phyloP scores from a whole-genome alignment of 2,329 filamentous ascomycete genomes.

The Trichoderma cornu-damae region DNA sequence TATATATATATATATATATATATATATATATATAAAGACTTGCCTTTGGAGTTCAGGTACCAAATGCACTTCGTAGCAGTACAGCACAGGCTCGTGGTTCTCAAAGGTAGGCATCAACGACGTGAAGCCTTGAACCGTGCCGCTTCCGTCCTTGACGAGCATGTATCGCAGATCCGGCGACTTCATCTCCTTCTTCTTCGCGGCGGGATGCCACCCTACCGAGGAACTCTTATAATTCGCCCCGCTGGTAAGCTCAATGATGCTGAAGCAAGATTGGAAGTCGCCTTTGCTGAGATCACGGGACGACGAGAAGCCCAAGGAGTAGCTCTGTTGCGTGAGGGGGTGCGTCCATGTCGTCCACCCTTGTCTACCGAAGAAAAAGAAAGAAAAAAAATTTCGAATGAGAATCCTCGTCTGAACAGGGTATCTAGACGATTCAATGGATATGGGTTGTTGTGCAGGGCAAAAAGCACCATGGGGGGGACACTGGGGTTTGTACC shows the following conservation, averaged over 20 bases:
- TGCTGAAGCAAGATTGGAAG: constrained; percentile 47
- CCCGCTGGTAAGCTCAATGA: constrained; percentile 60
- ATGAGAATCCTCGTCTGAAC: background rate
- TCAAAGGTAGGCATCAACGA: constrained; percentile 71
- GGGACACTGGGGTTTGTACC: constrained; percentile 32
- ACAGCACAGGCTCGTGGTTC: constrained; percentile 60
- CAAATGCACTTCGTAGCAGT: constrained; percentile 76
- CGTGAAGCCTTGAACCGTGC: constrained; percentile 48
- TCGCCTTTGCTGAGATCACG: constrained; percentile 39
- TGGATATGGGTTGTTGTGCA: background rate
- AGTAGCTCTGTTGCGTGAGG: constrained; percentile 36
- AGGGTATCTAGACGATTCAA: too few relatives aligned
- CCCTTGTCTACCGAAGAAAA: background rate
- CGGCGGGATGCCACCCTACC: constrained; percentile 56
- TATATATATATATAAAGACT: too few relatives aligned
- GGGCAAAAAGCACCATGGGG: constrained; percentile 16
- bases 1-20: too few relatives aligned
- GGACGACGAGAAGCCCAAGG: constrained; percentile 41
- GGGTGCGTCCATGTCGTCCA: constrained; percentile 50
- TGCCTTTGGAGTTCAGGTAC: constrained; percentile 50
- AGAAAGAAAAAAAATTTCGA: background rate
- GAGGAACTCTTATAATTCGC: constrained; percentile 59
- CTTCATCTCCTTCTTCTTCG: constrained; percentile 64
- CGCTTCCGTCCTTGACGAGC: constrained; percentile 43
- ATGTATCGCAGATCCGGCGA: constrained; percentile 64